Conservation (phyloP, 164 flowering plant species). For the Liriodendron chinense region DNA sequence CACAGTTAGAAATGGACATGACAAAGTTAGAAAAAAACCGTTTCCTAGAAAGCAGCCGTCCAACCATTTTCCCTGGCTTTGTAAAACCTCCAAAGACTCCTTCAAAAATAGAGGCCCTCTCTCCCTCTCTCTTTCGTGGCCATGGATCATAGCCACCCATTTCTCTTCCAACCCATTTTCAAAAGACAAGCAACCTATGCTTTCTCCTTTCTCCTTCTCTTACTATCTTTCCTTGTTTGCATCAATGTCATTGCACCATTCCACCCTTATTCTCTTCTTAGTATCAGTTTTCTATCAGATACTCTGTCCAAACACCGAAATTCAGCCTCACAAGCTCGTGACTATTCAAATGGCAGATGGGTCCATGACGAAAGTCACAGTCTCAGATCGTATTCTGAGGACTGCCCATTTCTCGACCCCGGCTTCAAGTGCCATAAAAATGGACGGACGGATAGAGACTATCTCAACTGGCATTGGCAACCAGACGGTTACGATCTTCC, state of each 20-base stretch:
- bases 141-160: neutral
- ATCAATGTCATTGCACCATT: slow-evolving; percentile 17
- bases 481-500: slow-evolving; percentile 62
- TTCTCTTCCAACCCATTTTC: slow-evolving; percentile 7
- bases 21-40: too few relatives aligned
- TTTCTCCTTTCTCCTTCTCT: slow-evolving; percentile 19
- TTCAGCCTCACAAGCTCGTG: slow-evolving; percentile 20
- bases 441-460: slow-evolving; percentile 53
- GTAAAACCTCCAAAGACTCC: too few relatives aligned
- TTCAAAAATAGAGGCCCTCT: too few relatives aligned
- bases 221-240: slow-evolving; percentile 16
- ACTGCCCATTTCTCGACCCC: slow-evolving; percentile 60
- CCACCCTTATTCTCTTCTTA: slow-evolving; percentile 18
- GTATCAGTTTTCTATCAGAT: slow-evolving; percentile 16
- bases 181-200: slow-evolving; percentile 13
- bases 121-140: too few relatives aligned
- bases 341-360: slow-evolving; percentile 56
- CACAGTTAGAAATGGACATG: too few relatives aligned
- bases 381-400: slow-evolving; percentile 28
- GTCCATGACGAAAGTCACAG: slow-evolving; percentile 38
- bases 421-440: slow-evolving; percentile 56
- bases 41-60: too few relatives aligned
- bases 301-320: slow-evolving; percentile 1
- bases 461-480: slow-evolving; percentile 70
- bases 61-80: too few relatives aligned